phyloP scores from a whole-genome alignment of 768 basidiomycete genomes.

The Termitomyces sp. region DNA sequence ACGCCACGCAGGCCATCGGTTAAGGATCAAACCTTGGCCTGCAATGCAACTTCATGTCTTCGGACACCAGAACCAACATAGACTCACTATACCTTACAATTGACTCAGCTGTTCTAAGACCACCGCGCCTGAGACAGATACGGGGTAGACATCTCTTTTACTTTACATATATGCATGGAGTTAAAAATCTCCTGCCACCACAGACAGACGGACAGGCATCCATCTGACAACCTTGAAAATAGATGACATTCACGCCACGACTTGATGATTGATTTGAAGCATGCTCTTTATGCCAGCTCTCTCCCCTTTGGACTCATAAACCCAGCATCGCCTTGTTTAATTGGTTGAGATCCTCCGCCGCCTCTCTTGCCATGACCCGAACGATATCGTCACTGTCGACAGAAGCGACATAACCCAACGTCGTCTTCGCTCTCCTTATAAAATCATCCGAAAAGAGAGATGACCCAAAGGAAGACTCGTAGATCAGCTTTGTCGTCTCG shows the following conservation, averaged over 20 bases:
- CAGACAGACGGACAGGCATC: not conserved
- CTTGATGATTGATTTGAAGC: not conserved
- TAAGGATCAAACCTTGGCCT: constrained; percentile 17
- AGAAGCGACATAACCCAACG: constrained; percentile 64
- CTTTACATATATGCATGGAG: not conserved
- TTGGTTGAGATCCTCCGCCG: constrained; percentile 49
- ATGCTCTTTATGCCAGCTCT: not conserved
- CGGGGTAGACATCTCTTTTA: constrained; percentile 56
- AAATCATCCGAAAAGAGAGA: constrained; percentile 32
- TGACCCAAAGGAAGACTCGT: constrained; percentile 35
- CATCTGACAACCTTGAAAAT: too few relatives aligned
- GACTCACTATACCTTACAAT: constrained; percentile 54
- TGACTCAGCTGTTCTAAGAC: constrained; percentile 77
- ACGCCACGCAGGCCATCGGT: constrained; percentile 21
- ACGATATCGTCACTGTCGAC: constrained; percentile 74
- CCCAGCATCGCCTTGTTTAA: constrained; percentile 46
- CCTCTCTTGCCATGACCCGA: constrained; percentile 75
- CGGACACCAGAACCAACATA: constrained; percentile 49
- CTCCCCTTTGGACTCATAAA: constrained; percentile 18
- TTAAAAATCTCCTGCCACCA: not conserved
- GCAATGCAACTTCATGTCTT: constrained; percentile 14
- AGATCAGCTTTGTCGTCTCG: constrained; percentile 49
- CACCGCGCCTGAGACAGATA: constrained; percentile 88
- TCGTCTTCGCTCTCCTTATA: constrained; percentile 51
- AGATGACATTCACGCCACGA: not conserved